A percentile compares a stretch with the other conserved stretches of the same genome.
Conservation (phyloP, 306 rosid species). For the Cicer judaicum region DNA sequence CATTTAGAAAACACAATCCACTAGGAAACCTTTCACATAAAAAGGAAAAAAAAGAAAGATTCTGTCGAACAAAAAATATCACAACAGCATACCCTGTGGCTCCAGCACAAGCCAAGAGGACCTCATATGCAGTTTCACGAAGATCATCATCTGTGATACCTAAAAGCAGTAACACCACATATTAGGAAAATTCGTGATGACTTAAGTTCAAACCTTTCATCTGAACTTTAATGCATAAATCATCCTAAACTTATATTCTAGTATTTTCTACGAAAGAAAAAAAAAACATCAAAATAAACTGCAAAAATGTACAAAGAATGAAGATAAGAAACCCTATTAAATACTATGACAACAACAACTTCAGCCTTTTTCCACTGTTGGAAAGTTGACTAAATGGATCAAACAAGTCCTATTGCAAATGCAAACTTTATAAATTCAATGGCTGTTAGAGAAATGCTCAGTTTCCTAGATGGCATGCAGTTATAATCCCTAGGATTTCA, state of each 20-base stretch:
- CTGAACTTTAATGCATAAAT: slow-evolving; percentile 34
- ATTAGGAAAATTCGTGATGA: slow-evolving; percentile 31
- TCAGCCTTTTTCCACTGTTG: slow-evolving; percentile 1
- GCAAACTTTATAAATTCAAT: slow-evolving; percentile 5
- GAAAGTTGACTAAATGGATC: slow-evolving; percentile 8
- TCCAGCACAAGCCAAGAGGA: slow-evolving; percentile 98
- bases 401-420: background rate
- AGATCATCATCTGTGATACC: slow-evolving; percentile 91
- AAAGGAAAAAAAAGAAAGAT: slow-evolving; percentile 29
- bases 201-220: slow-evolving; percentile 32
- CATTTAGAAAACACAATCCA: slow-evolving; percentile 35
- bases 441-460: background rate
- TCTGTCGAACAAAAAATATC: slow-evolving; percentile 32
- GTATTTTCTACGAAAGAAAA: slow-evolving; percentile 13
- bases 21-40: slow-evolving; percentile 12
- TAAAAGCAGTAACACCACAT: slow-evolving; percentile 50
- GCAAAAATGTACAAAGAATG: slow-evolving; percentile 31
- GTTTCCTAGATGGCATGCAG: background rate
- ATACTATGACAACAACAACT: slow-evolving; percentile 26
- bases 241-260: slow-evolving; percentile 24
- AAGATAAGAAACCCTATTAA: slow-evolving; percentile 29
- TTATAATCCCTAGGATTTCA: slow-evolving; percentile 8
- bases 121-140: slow-evolving; percentile 91
- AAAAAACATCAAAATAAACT: background rate
- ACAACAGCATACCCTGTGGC: slow-evolving; percentile 77